Base-by-base conservation (phyloP, 306 rosid genomes). In the Canavalia gladiata region DNA sequence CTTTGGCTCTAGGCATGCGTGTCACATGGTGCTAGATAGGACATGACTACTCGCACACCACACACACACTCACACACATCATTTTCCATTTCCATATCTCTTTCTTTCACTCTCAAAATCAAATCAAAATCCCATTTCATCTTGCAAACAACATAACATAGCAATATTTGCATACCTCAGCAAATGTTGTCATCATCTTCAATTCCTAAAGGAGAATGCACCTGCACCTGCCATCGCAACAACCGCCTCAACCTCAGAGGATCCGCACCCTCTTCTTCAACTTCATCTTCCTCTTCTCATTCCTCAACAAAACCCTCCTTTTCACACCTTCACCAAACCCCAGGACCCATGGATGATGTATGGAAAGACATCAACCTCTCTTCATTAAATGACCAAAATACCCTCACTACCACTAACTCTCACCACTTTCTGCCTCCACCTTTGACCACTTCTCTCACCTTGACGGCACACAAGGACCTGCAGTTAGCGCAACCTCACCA, bases 291-390 rank as follows among this genome's bases (percentile, higher is more conserved):
- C 25, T 18, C 25, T 18, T 18, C 25, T 18, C 25, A 18, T 18
- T 18, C 25, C 25, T 18, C 51, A 46, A 51, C 25, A 51, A 51
- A 49, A 49, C 57, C 57, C 12, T 7, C 57, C 13, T 0, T 29
- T 9, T 2, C 2, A 5, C 11, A 29, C 2, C 47, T 4, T 7
- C n/a, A 50, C 28, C 45, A 35, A 35, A 63, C 45, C 46, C 45
- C 9, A 13, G 35, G 2, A 28, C 4, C 55, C 41, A 68, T 68
- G 74, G 74, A 68, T 41, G 74, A 68, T 68, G 56, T 87, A 0
- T 87, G 92, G 94, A 83, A 89, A 43, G 94, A 84, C 76, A 86
- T 91, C n/a, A 79, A 76, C 46, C 84, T 87, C 1, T n/a, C 89
- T 50, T 85, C 89, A 29, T 80, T 84, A 13, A 60, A 12, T 10